Evolutionary conservation across 2,329 filamentous ascomycete genomes (phyloP).

Genomic region (Ciborinia camelliae): DNA sequence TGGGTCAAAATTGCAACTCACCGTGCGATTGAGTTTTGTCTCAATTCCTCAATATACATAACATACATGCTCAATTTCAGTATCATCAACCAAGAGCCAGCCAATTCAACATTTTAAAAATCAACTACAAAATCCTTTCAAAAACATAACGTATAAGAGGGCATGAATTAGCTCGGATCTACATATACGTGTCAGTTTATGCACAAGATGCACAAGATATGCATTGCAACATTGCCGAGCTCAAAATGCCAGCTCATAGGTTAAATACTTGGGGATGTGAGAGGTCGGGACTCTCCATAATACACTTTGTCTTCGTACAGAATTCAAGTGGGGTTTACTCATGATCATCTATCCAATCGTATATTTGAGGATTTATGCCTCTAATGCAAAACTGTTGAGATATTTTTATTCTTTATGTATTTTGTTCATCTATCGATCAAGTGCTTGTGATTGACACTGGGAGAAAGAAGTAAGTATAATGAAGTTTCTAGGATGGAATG

Average conservation of each 20-base stretch:
- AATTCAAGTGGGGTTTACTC: neutral
- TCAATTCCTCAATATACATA: neutral
- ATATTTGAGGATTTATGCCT: neutral
- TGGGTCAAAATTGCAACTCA: constrained; percentile 8
- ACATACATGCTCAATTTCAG: neutral
- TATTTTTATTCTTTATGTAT: neutral
- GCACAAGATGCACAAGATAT: constrained; percentile 16
- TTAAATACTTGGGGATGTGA: neutral
- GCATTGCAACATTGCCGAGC: constrained; percentile 16
- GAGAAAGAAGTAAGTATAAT: constrained; percentile 7
- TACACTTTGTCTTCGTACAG: constrained; percentile 9
- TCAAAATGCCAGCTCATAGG: constrained; percentile 17
- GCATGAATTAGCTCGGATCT: constrained; percentile 1
- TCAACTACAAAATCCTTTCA: neutral
- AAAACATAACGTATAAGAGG: neutral
- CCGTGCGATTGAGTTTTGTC: neutral
- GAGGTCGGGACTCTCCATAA: constrained; percentile 12
- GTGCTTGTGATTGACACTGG: constrained; percentile 28
- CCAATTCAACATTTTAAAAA: neutral
- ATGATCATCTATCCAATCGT: neutral
- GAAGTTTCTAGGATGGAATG: neutral
- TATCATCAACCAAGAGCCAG: neutral
- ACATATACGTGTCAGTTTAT: constrained; percentile 18
- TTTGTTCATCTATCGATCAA: constrained; percentile 21
- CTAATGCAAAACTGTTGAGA: neutral